A percentile compares a stretch with the other conserved stretches of the same genome.
Evolutionary conservation across 78 protist species (phyloP).

Genomic region (Dictyostelium capitatum): DNA sequence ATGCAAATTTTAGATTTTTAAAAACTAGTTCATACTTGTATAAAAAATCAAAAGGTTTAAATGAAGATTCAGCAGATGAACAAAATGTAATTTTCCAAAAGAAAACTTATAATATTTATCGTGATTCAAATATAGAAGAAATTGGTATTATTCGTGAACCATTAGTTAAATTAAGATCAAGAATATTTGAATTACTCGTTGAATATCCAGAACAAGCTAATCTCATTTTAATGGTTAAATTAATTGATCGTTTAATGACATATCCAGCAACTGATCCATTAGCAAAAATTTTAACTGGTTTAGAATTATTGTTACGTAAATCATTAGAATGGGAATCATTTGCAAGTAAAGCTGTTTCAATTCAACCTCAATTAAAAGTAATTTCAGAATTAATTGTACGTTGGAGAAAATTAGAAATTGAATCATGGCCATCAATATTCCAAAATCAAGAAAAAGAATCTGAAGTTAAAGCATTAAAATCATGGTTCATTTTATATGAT

Average conservation of each 20-base stretch:
- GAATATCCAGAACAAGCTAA: constrained; percentile 79
- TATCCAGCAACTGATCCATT: constrained; percentile 80
- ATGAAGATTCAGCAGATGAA: neutral
- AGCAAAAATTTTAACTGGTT: constrained; percentile 86
- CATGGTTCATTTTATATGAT: constrained; percentile 75
- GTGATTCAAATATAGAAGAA: constrained; percentile 60
- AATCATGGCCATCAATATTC: constrained; percentile 90
- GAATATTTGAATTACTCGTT: constrained; percentile 34
- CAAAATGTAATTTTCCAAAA: neutral
- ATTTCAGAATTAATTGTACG: constrained; percentile 75
- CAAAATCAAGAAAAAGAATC: constrained; percentile 52
- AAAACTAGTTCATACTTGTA: constrained; percentile 9
- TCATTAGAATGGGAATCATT: constrained; percentile 88
- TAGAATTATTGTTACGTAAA: constrained; percentile 83
- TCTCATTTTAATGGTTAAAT: constrained; percentile 24
- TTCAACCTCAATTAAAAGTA: constrained; percentile 48
- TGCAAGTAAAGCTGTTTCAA: constrained; percentile 52
- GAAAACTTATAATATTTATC: constrained; percentile 49
- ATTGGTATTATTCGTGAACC: constrained; percentile 67
- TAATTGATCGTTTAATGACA: constrained; percentile 57
- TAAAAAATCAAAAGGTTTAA: neutral
- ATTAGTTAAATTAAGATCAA: neutral
- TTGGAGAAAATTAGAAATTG: constrained; percentile 90
- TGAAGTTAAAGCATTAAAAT: constrained; percentile 49
- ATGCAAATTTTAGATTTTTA: constrained; percentile 47